Percentiles rank a stretch among this genome's conserved stretches.
Evolutionary conservation across 495 filamentous ascomycete genomes (phyloP).

Genomic region (Talaromyces stipitatus): DNA sequence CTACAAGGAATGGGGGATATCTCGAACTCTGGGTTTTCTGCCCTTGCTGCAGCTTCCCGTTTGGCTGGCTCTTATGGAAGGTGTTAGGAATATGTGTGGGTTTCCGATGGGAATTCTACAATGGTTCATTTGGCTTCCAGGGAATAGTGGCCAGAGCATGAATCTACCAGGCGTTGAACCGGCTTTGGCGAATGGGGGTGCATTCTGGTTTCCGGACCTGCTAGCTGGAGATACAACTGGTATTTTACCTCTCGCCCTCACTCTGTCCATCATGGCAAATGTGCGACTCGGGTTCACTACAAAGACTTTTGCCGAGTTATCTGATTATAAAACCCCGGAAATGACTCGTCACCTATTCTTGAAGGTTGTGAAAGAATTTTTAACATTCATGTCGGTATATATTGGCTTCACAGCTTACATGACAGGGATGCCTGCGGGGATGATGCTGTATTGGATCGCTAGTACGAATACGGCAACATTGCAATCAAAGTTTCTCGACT

Average conservation of each 20-base stretch:
- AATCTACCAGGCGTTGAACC: conserved; percentile 37
- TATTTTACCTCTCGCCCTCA: conserved; percentile 54
- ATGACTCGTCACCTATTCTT: conserved; percentile 14
- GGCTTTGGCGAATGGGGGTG: conserved; percentile 57
- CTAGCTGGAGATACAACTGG: conserved; percentile 59
- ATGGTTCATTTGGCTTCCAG: conserved; percentile 17
- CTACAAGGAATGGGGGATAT: conserved; percentile 35
- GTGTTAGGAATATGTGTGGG: conserved; percentile 57
- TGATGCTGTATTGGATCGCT: conserved; percentile 68
- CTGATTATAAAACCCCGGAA: conserved; percentile 19
- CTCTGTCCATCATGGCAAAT: conserved; percentile 29
- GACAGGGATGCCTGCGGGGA: conserved; percentile 47
- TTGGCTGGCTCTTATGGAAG: conserved; percentile 62
- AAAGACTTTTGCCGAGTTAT: conserved; percentile 9
- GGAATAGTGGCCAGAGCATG: conserved; percentile 3
- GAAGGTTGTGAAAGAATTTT: conserved; percentile 16
- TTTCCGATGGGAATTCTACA: conserved; percentile 46
- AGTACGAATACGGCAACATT: conserved; percentile 36
- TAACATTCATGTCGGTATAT: conserved; percentile 24
- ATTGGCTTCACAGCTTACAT: conserved; percentile 24
- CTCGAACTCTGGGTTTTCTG: conserved; percentile 13
- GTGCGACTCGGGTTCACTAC: conserved; percentile 25
- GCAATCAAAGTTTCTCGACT: conserved; percentile 27
- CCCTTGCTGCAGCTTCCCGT: conserved; percentile 52
- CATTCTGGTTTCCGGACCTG: conserved; percentile 77